Percentiles rank a stretch among this genome's conserved stretches.
These are phyloP conservation scores for Candida anglica DNA, from an alignment of 805 yeast species.

Conservation along the genomic window DNA sequence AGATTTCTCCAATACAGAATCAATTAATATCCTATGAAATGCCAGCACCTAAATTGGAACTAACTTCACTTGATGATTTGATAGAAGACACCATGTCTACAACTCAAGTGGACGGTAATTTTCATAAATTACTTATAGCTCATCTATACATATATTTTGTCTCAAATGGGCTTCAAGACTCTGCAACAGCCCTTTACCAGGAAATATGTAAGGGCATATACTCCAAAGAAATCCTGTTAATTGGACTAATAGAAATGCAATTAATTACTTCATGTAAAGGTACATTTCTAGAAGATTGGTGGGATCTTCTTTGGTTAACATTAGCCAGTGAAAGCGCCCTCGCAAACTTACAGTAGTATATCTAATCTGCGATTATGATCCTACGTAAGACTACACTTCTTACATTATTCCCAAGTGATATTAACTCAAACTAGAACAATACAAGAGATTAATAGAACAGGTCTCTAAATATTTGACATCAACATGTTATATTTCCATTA, in stretches of 20 bases:
- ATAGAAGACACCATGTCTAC: too few species aligned
- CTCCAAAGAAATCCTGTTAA: not conserved
- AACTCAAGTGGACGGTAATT: too few species aligned
- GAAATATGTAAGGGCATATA: not conserved
- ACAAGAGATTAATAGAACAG: conserved; percentile 1
- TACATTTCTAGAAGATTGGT: conserved; percentile 3
- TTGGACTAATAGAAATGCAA: conserved; percentile 1
- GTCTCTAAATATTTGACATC: not conserved
- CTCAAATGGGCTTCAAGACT: not conserved
- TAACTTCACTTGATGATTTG: too few species aligned
- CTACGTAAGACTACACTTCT: too few species aligned
- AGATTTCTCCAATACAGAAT: too few species aligned
- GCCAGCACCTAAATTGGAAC: too few species aligned
- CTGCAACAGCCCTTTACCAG: conserved; percentile 1
- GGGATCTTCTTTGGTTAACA: conserved; percentile 2
- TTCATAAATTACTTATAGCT: too few species aligned
- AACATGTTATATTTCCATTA: not conserved
- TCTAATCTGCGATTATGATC: too few species aligned
- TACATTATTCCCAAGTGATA: not conserved
- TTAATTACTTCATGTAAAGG: not conserved
- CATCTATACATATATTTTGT: conserved; percentile 1
- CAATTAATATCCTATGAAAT: too few species aligned
- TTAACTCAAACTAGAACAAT: not conserved
- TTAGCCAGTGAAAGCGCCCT: conserved; percentile 1
- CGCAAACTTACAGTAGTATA: too few species aligned